Evolutionary conservation across 192 early-diverging fungal species (phyloP).

Genomic region (Glomus cerebriforme): DNA sequence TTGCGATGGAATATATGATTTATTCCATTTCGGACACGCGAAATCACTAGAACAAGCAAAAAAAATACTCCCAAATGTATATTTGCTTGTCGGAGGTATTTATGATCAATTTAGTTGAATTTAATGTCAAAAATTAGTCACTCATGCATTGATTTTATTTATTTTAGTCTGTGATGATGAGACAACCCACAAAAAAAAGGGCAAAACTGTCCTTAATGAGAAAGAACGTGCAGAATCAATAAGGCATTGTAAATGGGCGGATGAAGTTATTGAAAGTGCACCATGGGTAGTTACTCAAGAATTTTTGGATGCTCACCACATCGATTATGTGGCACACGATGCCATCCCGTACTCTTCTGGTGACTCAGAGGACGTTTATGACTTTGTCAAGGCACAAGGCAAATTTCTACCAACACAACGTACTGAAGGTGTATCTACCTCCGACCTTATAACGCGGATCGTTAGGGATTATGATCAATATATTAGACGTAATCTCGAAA

Average conservation of each 20-base stretch:
- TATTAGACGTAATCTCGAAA: slow-evolving; percentile 80
- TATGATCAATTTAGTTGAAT: neutral
- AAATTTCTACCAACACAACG: slow-evolving; percentile 66
- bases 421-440: slow-evolving; percentile 82
- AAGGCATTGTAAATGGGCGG: slow-evolving; percentile 84
- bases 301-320: slow-evolving; percentile 72
- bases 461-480: slow-evolving; percentile 85
- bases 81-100: slow-evolving; percentile 72
- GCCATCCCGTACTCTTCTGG: slow-evolving; percentile 73
- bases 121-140: neutral
- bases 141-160: neutral
- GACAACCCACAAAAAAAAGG: slow-evolving; percentile 76
- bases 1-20: slow-evolving; percentile 86
- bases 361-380: slow-evolving; percentile 75
- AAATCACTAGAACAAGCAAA: slow-evolving; percentile 83
- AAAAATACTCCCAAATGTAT: slow-evolving; percentile 72
- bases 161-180: slow-evolving; percentile 65
- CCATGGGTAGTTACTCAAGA: slow-evolving; percentile 78
- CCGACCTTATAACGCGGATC: slow-evolving; percentile 82
- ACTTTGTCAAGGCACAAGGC: slow-evolving; percentile 77
- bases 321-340: slow-evolving; percentile 86
- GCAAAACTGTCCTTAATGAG: slow-evolving; percentile 80
- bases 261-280: slow-evolving; percentile 74
- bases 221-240: slow-evolving; percentile 76
- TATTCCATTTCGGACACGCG: slow-evolving; percentile 84